Base-by-base conservation (phyloP, 768 basidiomycete genomes). In the Boletus rex-veris region DNA sequence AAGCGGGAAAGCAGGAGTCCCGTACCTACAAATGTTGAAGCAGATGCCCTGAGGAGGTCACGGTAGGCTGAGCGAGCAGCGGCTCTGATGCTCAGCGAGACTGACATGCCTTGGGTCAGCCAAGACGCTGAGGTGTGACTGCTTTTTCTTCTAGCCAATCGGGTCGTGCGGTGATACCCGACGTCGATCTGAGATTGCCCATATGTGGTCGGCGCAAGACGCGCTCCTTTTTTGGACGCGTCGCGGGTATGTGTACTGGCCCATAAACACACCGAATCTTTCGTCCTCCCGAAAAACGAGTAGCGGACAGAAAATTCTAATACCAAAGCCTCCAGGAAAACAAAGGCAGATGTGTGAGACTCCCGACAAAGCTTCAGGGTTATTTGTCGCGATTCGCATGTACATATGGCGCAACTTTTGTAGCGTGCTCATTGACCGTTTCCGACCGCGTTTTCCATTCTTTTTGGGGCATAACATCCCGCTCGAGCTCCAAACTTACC, bases 1-100 rank as follows among this genome's bases (percentile, higher is more conserved):
- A 24, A 4, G 16, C 18, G 5, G 28, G 16, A 56, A 33, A 39
- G 4, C 4, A 30, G 11, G 7, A 30, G 6, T 0, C 5, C 65
- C 64, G 35, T 62, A 80, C 88, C 90, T 53, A 77, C 50, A 65
- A 93, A 93, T 0, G 88, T 90, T 11, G 71, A 64, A 7, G 80
- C 68, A 2, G 88, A 81, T 1, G 88, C 84, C 39, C 90, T 77
- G 58, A 84, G 81, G 5, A 91, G 71, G 61, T 81, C 75, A 33
- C 90, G 80, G 63, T 93, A 93, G 15, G 86, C 86, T 31, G 89
- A 77, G 44, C 90, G 82, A 18, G 86, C 86, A 10, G 82, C 77
- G 31, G 86, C 83, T 63, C 73, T 78, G 38, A 91, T 77, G 15
- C 74, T 66, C 3, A 77, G 72, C n/a, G 84, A 68, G 47, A 86